Base-by-base conservation (phyloP, 2,329 filamentous ascomycete genomes). In the Beauveria scarabaeidicola region DNA sequence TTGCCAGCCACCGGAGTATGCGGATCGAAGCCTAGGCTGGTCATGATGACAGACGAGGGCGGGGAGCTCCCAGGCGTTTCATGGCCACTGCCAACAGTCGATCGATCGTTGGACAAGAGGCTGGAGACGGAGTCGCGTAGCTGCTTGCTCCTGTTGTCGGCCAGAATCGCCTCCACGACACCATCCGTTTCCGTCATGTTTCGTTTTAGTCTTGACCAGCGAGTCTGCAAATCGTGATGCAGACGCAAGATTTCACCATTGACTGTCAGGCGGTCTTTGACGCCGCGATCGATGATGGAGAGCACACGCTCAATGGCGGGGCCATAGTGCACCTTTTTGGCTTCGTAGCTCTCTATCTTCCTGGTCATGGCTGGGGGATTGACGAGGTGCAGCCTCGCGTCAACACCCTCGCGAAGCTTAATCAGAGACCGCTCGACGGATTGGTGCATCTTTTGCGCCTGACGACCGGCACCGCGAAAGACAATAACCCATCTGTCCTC, bases 401-500 rank as follows among this genome's bases (percentile, higher is more conserved):
- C 90, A 17, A 96, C 78, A 4, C 85, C 86, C 69, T 96, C 91
- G 63, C 83, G 86, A 40, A 99, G 79, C 73, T 96, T 96, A 51
- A 79, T 74, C 61, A 95, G 84, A 69, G 91, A 96, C 64, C 93
- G 83, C 69, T 95, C 90, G 23, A 97, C 90, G 3, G 92, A 97
- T 66, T 96, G 91, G 69, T 91, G 93, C 91, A 99, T 96, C 76
- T 96, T 96, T 66, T 94, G 85, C 5, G 94, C 93, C 73, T 97
- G 91, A 60, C 88, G 83, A 15, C 91, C 92, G 17, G 94, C 94
- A 64, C 94, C 93, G 60, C 93, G 85, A 76, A 99, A 99, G 40
- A 97, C 92, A 57, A 95, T 81, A 47, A 99, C 87, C 94, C 94
- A 99, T 60, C 91, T 87, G 69, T 99, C 94, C 71, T 99, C 94